Evolutionary conservation across 2,329 filamentous ascomycete species (phyloP), one percentile per base, ranked within the genome.

Genomic region (Xylaria sp.): DNA sequence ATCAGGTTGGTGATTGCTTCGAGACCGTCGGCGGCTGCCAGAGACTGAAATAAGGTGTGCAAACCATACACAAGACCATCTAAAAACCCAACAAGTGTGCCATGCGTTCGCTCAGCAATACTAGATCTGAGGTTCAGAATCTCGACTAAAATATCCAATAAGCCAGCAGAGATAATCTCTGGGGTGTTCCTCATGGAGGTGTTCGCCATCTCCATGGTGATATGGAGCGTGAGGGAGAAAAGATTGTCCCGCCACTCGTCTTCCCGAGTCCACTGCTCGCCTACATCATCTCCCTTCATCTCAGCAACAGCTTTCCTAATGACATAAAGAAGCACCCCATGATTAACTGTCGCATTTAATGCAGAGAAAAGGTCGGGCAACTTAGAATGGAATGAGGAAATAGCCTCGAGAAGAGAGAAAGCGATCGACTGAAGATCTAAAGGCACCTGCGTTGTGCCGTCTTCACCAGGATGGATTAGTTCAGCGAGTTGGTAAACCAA

Each of bases 281-380:
- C 87, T 56, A 82, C 77, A 55, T 83, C 82, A 66, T 89, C 85
- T 20, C 82, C 82, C 64, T 86, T 89, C 81, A 99, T 90, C 69
- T 94, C 92, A 20, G 91, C 90, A 64, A 98, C 92, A 10, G 94
- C 92, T 79, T 97, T 97, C 63, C 95, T 89, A 56, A 97, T 91
- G 71, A 97, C 87, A 75, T 97, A 98, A 72, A 98, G 91, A 50
- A 99, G 85, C 33, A 98, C 91, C 15, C 96, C 96, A 74, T 99
- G 96, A 74, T 97, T 98, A 42, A 98, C 95, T 73, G 95, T 97
- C 61, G 96, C 93, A 74, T 94, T 97, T 47, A 99, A 83, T n/a
- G 96, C 94, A 47, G 93, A 90, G 69, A 94, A 90, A 27, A 99
- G 91, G 77, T 99, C 96, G 38, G 89, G 83, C 33, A 90, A 87